phyloP scores from a whole-genome alignment of 176 grass and related monocot species.

The Lolium perenne region DNA sequence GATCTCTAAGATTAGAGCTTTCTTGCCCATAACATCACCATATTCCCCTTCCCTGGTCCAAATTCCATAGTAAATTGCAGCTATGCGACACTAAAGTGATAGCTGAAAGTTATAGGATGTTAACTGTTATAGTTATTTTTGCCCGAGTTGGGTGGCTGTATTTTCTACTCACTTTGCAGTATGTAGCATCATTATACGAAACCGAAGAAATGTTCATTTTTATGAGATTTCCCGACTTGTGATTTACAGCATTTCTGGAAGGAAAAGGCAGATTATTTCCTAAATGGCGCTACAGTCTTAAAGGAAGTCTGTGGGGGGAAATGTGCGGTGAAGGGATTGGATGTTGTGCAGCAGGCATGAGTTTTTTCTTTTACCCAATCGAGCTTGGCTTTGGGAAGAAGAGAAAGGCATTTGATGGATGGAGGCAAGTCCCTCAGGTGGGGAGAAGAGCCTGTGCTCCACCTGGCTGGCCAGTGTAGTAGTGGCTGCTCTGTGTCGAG shows the following conservation, averaged over 20 bases:
- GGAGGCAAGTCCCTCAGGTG: slow-evolving; percentile 43
- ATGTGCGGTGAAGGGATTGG: slow-evolving; percentile 20
- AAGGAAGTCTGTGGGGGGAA: slow-evolving; percentile 34
- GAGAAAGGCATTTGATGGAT: slow-evolving; percentile 59
- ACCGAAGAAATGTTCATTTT: not conserved
- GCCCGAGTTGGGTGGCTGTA: not conserved
- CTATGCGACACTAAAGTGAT: not conserved
- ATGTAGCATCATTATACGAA: not conserved
- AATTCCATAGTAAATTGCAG: slow-evolving; percentile 33
- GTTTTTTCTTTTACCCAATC: slow-evolving; percentile 35
- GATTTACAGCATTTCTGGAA: slow-evolving; percentile 37
- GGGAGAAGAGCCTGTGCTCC: slow-evolving; percentile 59
- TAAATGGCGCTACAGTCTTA: slow-evolving; percentile 16
- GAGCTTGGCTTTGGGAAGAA: slow-evolving; percentile 54
- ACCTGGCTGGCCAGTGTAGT: slow-evolving; percentile 60
- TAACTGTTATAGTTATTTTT: not conserved
- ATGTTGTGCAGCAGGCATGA: slow-evolving; percentile 40
- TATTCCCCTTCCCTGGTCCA: slow-evolving; percentile 37
- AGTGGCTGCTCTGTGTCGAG: slow-evolving; percentile 43
- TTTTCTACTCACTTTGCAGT: not conserved
- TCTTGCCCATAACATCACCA: slow-evolving; percentile 26
- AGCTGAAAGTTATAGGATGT: slow-evolving; percentile 5
- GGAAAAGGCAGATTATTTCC: slow-evolving; percentile 3
- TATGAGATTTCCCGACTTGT: slow-evolving; percentile 13
- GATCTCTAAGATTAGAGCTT: slow-evolving; percentile 54